phyloP scores from a whole-genome alignment of 306 rosid species.

The Astragalus glycyphyllos region DNA sequence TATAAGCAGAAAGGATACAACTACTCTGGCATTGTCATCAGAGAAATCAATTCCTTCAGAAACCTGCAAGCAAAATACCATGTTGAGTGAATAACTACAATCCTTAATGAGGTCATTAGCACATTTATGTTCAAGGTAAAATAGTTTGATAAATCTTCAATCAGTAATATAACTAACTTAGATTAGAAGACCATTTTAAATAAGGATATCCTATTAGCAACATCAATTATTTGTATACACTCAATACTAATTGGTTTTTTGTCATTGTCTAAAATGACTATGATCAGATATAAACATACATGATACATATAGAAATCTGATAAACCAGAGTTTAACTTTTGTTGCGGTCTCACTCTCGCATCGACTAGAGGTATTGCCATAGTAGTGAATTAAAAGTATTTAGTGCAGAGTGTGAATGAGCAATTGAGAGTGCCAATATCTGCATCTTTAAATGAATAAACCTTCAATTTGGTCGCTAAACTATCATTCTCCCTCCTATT shows the following conservation, averaged over 20 bases:
- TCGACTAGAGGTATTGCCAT: neutral
- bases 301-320: conserved; percentile 12
- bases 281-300: conserved; percentile 11
- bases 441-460: neutral
- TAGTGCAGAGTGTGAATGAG: neutral
- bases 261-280: neutral
- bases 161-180: neutral
- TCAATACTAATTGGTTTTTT: neutral
- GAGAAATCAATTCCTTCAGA: conserved; percentile 97
- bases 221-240: neutral
- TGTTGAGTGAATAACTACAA: conserved; percentile 42
- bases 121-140: conserved; percentile 19
- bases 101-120: conserved; percentile 16
- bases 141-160: neutral
- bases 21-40: conserved; percentile 91
- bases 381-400: neutral
- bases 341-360: neutral
- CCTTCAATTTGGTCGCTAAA: too few relatives aligned
- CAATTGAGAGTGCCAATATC: neutral
- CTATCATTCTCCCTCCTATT: too few relatives aligned
- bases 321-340: neutral
- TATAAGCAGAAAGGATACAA: conserved; percentile 75
- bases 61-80: conserved; percentile 66
- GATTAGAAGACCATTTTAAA: conserved; percentile 14
- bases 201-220: neutral